These are phyloP conservation scores for Diplodia seriata DNA, from an alignment of 2,329 filamentous ascomycete genomes.

Conservation along the genomic window DNA sequence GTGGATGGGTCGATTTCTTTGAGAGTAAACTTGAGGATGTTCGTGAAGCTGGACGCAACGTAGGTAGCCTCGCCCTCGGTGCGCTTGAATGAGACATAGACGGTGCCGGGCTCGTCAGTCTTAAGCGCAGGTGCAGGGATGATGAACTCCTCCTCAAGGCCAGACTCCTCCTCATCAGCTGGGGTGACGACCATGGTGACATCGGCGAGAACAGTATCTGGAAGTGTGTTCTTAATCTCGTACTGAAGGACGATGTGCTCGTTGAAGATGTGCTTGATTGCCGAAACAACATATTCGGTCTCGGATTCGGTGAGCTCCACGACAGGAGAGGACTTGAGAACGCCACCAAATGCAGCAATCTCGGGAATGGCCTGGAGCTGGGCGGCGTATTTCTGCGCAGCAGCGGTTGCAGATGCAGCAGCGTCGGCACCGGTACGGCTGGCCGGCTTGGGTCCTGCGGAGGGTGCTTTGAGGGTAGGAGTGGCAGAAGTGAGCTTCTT, in stretches of 20 bases:
- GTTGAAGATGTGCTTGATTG: constrained; percentile 98
- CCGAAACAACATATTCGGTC: constrained; percentile 93
- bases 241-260: constrained; percentile 95
- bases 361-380: constrained; percentile 89
- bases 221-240: constrained; percentile 96
- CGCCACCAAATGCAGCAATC: constrained; percentile 83
- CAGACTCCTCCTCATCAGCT: constrained; percentile 75
- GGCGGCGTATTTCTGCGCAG: constrained; percentile 80
- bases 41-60: constrained; percentile 82
- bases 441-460: constrained; percentile 77
- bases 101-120: constrained; percentile 86
- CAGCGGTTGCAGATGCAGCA: constrained; percentile 77
- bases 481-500: constrained; percentile 96
- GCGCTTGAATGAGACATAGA: constrained; percentile 95
- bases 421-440: constrained; percentile 73
- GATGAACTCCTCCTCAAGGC: constrained; percentile 84
- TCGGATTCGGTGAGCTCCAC: constrained; percentile 95
- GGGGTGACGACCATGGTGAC: constrained; percentile 77
- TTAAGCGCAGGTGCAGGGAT: constrained; percentile 83
- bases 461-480: constrained; percentile 92
- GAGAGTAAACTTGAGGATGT: constrained; percentile 93
- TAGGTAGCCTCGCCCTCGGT: constrained; percentile 76
- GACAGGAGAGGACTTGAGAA: constrained; percentile 87
- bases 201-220: constrained; percentile 67
- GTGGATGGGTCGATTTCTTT: constrained; percentile 97